Percentiles rank a stretch among this genome's conserved stretches.
Conservation (phyloP, 441 rosid species). For the Kokia cookei region DNA sequence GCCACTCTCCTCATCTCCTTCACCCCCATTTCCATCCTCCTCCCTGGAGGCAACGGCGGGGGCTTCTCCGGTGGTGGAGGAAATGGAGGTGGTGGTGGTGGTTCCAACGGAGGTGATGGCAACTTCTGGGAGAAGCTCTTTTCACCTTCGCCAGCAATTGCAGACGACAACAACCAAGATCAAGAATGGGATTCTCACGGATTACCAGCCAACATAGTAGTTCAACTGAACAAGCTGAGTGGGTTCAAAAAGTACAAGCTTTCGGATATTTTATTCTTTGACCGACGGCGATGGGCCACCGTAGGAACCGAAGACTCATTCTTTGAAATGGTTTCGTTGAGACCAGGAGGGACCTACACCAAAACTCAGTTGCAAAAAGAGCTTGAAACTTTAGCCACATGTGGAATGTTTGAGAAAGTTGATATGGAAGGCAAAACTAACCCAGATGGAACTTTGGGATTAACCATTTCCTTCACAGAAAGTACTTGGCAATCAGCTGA, state of each 20-base stretch:
- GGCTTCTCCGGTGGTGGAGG: not conserved
- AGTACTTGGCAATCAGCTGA: slow-evolving; percentile 68
- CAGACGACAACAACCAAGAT: slow-evolving; percentile 57
- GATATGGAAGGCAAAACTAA: slow-evolving; percentile 83
- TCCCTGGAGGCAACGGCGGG: not conserved
- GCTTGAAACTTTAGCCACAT: slow-evolving; percentile 79
- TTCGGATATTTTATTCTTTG: slow-evolving; percentile 75
- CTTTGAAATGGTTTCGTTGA: slow-evolving; percentile 89
- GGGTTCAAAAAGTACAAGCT: slow-evolving; percentile 76
- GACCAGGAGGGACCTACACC: slow-evolving; percentile 80
- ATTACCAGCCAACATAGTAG: slow-evolving; percentile 73
- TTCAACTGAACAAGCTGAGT: slow-evolving; percentile 74
- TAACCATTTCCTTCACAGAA: slow-evolving; percentile 70
- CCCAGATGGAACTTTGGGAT: slow-evolving; percentile 69
- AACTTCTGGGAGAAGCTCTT: slow-evolving; percentile 50
- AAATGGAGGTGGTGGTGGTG: slow-evolving; percentile 6
- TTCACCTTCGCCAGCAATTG: slow-evolving; percentile 40
- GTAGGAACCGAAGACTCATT: slow-evolving; percentile 87
- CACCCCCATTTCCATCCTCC: slow-evolving; percentile 14
- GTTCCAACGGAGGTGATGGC: slow-evolving; percentile 22
- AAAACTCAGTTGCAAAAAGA: slow-evolving; percentile 78
- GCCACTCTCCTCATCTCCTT: slow-evolving; percentile 35
- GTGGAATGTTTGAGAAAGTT: slow-evolving; percentile 97
- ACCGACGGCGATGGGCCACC: slow-evolving; percentile 43
- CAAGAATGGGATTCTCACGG: slow-evolving; percentile 91